phyloP scores from a whole-genome alignment of 2,329 filamentous ascomycete genomes.

The Exophiala sideris region DNA sequence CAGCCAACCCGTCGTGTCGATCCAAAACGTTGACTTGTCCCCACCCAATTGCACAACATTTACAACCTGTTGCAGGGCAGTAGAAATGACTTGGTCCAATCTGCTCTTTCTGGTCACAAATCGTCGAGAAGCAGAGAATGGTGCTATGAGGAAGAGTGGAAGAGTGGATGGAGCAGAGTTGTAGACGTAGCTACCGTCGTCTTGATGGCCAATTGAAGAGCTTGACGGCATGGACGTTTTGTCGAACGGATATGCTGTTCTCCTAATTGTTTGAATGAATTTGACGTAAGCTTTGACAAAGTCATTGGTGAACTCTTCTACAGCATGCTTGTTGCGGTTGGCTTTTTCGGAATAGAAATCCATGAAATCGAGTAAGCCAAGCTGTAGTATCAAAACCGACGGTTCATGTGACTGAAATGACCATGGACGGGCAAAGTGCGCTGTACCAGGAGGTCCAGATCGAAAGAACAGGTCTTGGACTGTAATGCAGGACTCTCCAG shows the following conservation, averaged over 20 bases:
- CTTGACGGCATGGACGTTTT: constrained; percentile 1
- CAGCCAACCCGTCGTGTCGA: constrained; percentile 42
- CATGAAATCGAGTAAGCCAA: constrained; percentile 16
- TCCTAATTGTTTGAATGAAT: constrained; percentile 36
- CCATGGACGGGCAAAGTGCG: constrained; percentile 35
- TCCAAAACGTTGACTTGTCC: constrained; percentile 37
- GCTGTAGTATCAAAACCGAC: constrained; percentile 33
- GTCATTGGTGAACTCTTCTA: constrained; percentile 13
- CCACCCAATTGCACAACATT: constrained; percentile 34
- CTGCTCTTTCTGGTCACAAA: constrained; percentile 31
- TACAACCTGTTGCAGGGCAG: constrained; percentile 27
- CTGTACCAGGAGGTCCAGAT: constrained; percentile 30
- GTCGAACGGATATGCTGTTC: constrained; percentile 28
- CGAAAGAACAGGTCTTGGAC: constrained; percentile 23
- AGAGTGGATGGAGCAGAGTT: constrained; percentile 29
- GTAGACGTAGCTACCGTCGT: constrained; percentile 23
- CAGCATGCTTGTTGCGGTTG: constrained; percentile 4
- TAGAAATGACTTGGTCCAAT: constrained; percentile 11
- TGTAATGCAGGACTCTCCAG: neutral
- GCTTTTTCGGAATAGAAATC: constrained; percentile 6
- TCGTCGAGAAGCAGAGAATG: constrained; percentile 35
- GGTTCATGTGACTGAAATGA: constrained; percentile 35
- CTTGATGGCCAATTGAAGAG: constrained; percentile 2
- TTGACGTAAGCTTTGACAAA: constrained; percentile 31
- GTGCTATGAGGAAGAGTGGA: constrained; percentile 39